phyloP scores from a whole-genome alignment of 768 basidiomycete species.

The Cystobasidium tubakii region DNA sequence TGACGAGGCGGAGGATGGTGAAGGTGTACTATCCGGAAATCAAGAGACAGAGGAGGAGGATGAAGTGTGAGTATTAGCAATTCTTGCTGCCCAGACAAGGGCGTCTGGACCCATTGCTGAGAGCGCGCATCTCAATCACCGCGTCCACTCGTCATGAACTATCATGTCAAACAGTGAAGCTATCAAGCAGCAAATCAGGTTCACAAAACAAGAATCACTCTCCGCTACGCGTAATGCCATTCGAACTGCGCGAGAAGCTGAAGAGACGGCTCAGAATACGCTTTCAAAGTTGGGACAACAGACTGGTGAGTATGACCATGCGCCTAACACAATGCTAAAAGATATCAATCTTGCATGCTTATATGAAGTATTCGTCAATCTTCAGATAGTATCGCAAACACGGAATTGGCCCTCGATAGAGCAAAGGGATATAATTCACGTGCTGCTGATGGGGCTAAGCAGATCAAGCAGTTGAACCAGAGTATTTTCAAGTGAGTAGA shows the following conservation, averaged over 20 bases:
- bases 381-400: constrained; percentile 66
- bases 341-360: too few species aligned
- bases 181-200: constrained; percentile 85
- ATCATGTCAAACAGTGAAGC: constrained; percentile 56
- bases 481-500: constrained; percentile 86
- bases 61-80: constrained; percentile 35
- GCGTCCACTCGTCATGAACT: constrained; percentile 46
- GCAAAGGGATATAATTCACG: constrained; percentile 77
- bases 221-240: constrained; percentile 85
- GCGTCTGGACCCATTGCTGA: too few species aligned
- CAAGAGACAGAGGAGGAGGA: constrained; percentile 44
- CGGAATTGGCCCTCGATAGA: constrained; percentile 88
- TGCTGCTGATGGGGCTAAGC: constrained; percentile 87
- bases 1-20: constrained; percentile 42
- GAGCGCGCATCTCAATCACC: too few species aligned
- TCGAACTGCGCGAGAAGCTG: constrained; percentile 86
- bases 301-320: constrained; percentile 76
- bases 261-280: constrained; percentile 86
- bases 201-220: constrained; percentile 84
- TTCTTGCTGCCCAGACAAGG: too few species aligned
- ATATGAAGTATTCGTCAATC: constrained; percentile 8
- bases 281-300: constrained; percentile 78
- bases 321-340: too few species aligned
- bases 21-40: constrained; percentile 14
- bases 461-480: constrained; percentile 86